These are phyloP conservation scores for Debaryomyces sp. DNA, from an alignment of 1,139 yeast species.

Conservation along the genomic window DNA sequence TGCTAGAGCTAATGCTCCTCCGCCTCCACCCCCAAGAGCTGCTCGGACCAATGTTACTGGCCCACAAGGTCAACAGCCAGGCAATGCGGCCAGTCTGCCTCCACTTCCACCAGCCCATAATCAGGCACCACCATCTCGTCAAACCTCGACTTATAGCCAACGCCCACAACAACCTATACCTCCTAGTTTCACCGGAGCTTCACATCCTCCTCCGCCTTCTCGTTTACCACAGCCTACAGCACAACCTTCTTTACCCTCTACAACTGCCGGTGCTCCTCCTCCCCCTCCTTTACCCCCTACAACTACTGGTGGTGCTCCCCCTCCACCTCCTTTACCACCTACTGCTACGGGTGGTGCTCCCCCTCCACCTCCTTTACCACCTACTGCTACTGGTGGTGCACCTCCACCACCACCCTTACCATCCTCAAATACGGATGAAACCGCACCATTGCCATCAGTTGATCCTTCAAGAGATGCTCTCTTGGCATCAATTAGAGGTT, in stretches of 20 bases:
- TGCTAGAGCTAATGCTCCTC: conserved; percentile 13
- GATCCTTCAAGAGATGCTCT: conserved; percentile 78
- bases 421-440: conserved; percentile 21
- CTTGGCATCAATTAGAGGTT: conserved; percentile 80
- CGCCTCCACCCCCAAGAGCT: conserved; percentile 18
- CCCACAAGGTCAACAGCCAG: background rate
- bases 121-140: conserved; percentile 20
- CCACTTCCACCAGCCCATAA: conserved; percentile 18
- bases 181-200: background rate
- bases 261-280: conserved; percentile 15
- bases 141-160: background rate
- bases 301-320: conserved; percentile 22
- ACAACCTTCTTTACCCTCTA: too few relatives aligned
- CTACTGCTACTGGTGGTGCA: conserved; percentile 32
- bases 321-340: conserved; percentile 28
- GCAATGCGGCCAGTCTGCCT: conserved; percentile 15
- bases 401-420: conserved; percentile 43
- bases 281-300: conserved; percentile 17
- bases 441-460: conserved; percentile 32
- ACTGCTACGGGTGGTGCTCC: conserved; percentile 16
- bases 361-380: conserved; percentile 34
- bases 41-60: conserved; percentile 19
- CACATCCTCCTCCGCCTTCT: conserved; percentile 22
- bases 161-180: background rate
- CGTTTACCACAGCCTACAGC: conserved; percentile 15